A percentile compares a stretch with the other conserved stretches of the same genome.
Evolutionary conservation across 768 basidiomycete species (phyloP).

Genomic region (Lyophyllum shimeji): DNA sequence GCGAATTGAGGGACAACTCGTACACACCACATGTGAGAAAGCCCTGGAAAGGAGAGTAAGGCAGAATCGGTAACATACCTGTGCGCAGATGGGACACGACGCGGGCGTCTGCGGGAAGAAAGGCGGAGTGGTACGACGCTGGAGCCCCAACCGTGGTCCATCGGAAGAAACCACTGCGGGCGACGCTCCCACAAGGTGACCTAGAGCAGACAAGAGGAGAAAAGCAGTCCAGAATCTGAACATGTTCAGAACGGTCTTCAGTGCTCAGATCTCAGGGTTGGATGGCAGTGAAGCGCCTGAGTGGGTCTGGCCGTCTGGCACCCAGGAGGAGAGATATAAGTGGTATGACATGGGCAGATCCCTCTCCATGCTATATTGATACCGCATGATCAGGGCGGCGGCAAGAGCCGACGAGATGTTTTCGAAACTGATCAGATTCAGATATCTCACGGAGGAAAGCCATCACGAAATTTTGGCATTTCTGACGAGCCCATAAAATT

Average conservation of each 20-base stretch:
- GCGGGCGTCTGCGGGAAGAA: conserved; percentile 52
- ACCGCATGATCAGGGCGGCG: not conserved
- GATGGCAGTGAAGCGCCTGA: not conserved
- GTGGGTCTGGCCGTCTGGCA: not conserved
- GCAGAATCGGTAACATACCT: conserved; percentile 28
- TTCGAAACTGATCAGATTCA: not conserved
- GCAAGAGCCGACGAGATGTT: not conserved
- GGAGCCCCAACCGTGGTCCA: conserved; percentile 6
- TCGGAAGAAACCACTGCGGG: conserved; percentile 12
- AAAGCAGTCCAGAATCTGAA: conserved; percentile 22
- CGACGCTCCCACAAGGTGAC: conserved; percentile 21
- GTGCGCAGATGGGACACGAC: conserved; percentile 60
- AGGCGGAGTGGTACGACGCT: conserved; percentile 39
- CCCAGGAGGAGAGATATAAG: not conserved
- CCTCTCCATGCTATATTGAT: not conserved
- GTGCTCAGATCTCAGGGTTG: not conserved
- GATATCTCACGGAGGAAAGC: too few species aligned
- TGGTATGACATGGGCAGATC: not conserved
- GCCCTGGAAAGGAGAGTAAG: not conserved
- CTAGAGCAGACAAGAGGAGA: conserved; percentile 20
- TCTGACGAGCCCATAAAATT: too few species aligned
- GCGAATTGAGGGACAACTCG: not conserved
- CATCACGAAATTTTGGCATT: too few species aligned
- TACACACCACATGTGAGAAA: not conserved
- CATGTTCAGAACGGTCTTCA: conserved; percentile 17